phyloP scores from a whole-genome alignment of 257 asterid genomes.

The Lantana camara region DNA sequence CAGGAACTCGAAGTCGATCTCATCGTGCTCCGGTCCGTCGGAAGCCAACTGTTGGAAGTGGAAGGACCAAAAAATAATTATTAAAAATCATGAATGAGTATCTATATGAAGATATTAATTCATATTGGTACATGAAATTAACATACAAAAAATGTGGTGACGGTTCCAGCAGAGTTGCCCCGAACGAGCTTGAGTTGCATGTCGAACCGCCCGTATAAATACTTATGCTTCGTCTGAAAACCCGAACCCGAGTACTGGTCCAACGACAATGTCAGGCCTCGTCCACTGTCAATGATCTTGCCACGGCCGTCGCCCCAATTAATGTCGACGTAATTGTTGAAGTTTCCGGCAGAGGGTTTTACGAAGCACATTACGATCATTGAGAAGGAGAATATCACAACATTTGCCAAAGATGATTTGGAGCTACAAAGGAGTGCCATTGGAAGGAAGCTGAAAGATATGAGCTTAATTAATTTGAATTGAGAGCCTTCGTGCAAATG shows the following conservation, averaged over 20 bases:
- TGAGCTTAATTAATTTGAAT: too few relatives aligned
- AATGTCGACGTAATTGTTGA: not conserved
- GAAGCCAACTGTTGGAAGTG: conserved; percentile 15
- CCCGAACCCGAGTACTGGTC: conserved; percentile 47
- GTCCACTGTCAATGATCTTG: conserved; percentile 42
- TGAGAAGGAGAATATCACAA: too few relatives aligned
- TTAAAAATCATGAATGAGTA: too few relatives aligned
- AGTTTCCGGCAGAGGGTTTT: not conserved
- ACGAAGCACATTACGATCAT: too few relatives aligned
- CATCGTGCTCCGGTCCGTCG: conserved; percentile 27
- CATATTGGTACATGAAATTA: not conserved
- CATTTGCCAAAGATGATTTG: too few relatives aligned
- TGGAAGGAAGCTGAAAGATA: too few relatives aligned
- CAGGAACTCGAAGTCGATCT: conserved; percentile 39
- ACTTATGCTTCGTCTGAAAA: conserved; percentile 45
- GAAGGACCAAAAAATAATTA: too few relatives aligned
- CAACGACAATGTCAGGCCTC: conserved; percentile 26
- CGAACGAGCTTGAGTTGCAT: conserved; percentile 40
- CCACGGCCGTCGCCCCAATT: conserved; percentile 37
- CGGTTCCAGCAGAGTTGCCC: conserved; percentile 47
- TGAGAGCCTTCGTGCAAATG: too few relatives aligned
- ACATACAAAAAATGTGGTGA: conserved; percentile 52
- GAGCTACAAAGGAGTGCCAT: too few relatives aligned
- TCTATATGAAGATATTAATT: too few relatives aligned
- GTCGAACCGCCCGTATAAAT: conserved; percentile 38